A percentile compares a stretch with the other conserved stretches of the same genome.
These are phyloP conservation scores for Globisporangium acanthophoron DNA, from an alignment of 352 stramenopile genomes.

Conservation along the genomic window DNA sequence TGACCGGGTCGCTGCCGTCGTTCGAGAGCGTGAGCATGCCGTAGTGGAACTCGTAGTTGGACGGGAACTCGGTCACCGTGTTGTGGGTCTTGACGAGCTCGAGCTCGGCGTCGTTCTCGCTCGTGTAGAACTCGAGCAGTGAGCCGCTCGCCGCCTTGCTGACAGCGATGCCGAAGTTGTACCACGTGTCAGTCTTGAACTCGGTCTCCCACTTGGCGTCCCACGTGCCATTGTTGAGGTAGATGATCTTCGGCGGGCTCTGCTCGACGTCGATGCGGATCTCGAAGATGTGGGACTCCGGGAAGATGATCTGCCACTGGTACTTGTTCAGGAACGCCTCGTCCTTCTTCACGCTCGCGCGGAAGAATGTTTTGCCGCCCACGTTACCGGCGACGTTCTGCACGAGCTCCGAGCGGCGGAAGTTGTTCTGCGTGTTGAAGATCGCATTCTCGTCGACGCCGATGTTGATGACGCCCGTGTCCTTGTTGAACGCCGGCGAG, in stretches of 20 bases:
- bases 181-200: conserved; percentile 46
- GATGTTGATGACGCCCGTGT: conserved; percentile 55
- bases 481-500: conserved; percentile 46
- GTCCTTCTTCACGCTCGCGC: conserved; percentile 45
- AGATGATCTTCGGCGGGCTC: conserved; percentile 35
- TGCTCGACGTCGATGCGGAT: conserved; percentile 44
- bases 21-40: conserved; percentile 61
- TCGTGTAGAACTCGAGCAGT: conserved; percentile 43
- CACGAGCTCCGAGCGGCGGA: conserved; percentile 63
- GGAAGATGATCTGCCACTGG: conserved; percentile 56
- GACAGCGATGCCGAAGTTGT: conserved; percentile 60
- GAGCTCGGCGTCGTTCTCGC: conserved; percentile 31
- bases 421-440: conserved; percentile 52
- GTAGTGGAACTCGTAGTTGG: conserved; percentile 59
- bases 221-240: conserved; percentile 32
- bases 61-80: conserved; percentile 18
- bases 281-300: conserved; percentile 48
- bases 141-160: conserved; percentile 17
- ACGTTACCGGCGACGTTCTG: conserved; percentile 41
- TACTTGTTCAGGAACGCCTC: conserved; percentile 41
- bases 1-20: conserved; percentile 40
- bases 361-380: conserved; percentile 52
- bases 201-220: conserved; percentile 44
- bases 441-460: conserved; percentile 40
- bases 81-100: conserved; percentile 32